Evolutionary conservation across 2,329 filamentous ascomycete genomes (phyloP), one percentile per base, ranked within the genome.

Genomic region (Botrytis squamosa): DNA sequence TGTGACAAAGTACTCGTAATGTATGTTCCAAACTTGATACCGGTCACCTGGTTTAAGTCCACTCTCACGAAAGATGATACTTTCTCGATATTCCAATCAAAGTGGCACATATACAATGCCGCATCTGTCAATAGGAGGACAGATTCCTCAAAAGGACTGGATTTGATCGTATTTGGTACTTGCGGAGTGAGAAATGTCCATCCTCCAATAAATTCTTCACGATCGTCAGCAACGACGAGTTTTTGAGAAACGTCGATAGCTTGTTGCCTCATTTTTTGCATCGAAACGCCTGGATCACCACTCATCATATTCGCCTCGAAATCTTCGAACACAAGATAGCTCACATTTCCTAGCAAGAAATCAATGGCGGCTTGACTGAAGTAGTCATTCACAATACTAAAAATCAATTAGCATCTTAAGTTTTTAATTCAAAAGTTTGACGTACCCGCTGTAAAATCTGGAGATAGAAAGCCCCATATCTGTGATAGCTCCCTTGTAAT

Each of bases 321-420:
- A 77, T 99, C 96, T 73, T 95, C 93, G 80, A 98, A 98, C 4
- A 97, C 92, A 25, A 90, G 86, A 1, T 91, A 91, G 0, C 92
- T 94, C 18, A 97, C 93, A 77, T 96, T 96, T 33, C 96, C 96
- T 0, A 98, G 88, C 6, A 97, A 88, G 80, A 96, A 98, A 81
- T 99, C 96, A 77, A 99, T 97, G 69, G 93, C 93, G 0, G 94
- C 93, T 82, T 99, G 96, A 36, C 95, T 92, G 83, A 98, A 98
- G 82, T 97, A 98, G 83, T 99, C 96, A 78, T 97, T 97, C 77
- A 99, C 94, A 83, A 98, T 96, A 77, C 97, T 98, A 80, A 12
- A 42, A 52, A 29, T 12, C 38, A 22, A 63, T 77, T 70, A 78
- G 73, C 16, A 29, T 42, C 16, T 33, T 8, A 40, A 5, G n/a